Conservation (phyloP, 352 stramenopile genomes). For the Pythium pectinolyticum region DNA sequence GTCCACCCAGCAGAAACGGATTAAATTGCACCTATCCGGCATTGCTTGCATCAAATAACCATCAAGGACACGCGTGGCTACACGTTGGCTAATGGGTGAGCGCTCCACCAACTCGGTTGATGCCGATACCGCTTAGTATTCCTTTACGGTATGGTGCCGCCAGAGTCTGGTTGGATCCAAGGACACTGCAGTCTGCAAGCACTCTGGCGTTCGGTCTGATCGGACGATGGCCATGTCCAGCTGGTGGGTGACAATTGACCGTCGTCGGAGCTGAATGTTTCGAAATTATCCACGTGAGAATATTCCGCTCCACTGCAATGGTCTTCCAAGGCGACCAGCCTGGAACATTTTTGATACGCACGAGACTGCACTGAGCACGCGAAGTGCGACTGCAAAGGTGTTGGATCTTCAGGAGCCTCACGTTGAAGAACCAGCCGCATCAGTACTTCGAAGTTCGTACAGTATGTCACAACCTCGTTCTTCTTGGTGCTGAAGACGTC, state of each 20-base stretch:
- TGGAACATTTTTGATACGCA: background rate
- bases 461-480: no score
- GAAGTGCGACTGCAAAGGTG: background rate
- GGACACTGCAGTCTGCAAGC: no score
- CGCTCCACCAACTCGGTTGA: no score
- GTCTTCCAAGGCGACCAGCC: background rate
- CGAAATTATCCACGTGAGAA: slow-evolving; percentile 11
- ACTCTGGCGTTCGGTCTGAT: no score
- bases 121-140: no score
- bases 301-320: slow-evolving; percentile 13
- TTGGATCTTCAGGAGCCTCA: background rate
- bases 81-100: no score
- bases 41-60: no score
- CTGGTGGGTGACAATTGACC: slow-evolving; percentile 21
- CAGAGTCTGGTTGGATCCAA: background rate
- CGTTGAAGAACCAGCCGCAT: background rate
- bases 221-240: background rate
- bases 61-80: no score
- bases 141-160: no score
- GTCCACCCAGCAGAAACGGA: no score
- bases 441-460: background rate
- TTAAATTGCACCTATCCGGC: no score
- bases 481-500: background rate
- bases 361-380: background rate
- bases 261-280: slow-evolving; percentile 21